These are phyloP conservation scores for Trichoderma sp. DNA, from an alignment of 2,329 filamentous ascomycete genomes.

Conservation along the genomic window DNA sequence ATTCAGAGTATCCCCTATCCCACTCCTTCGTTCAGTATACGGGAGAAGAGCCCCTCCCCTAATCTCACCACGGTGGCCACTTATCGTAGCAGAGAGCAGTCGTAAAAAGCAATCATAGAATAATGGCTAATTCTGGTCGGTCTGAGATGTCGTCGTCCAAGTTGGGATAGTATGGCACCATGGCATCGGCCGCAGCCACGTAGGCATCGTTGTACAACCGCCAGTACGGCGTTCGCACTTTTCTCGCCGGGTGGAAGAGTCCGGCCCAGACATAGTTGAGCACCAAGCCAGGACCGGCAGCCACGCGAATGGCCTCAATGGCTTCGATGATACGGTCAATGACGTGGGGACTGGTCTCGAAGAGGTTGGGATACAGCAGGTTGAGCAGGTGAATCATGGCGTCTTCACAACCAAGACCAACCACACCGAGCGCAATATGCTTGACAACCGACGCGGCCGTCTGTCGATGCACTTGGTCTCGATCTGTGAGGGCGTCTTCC, in stretches of 20 bases:
- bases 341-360: slow-evolving; percentile 96
- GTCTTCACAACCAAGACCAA: slow-evolving; percentile 94
- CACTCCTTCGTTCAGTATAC: background rate
- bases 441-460: slow-evolving; percentile 96
- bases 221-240: slow-evolving; percentile 95
- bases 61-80: background rate
- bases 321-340: slow-evolving; percentile 98
- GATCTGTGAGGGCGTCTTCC: slow-evolving; percentile 94
- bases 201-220: slow-evolving; percentile 96
- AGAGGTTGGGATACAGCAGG: slow-evolving; percentile 92
- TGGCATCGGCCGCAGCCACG: slow-evolving; percentile 86
- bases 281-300: slow-evolving; percentile 84
- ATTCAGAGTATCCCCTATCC: background rate
- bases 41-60: background rate
- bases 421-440: slow-evolving; percentile 95
- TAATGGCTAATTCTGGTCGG: slow-evolving; percentile 77
- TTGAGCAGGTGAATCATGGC: slow-evolving; percentile 98
- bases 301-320: slow-evolving; percentile 92
- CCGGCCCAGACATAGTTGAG: slow-evolving; percentile 99
- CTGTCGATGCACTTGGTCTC: slow-evolving; percentile 96
- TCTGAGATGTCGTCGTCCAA: slow-evolving; percentile 77
- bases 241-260: slow-evolving; percentile 92
- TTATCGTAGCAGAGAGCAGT: background rate
- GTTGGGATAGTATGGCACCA: slow-evolving; percentile 94
- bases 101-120: slow-evolving; percentile 55